A percentile compares a stretch with the other conserved stretches of the same genome.
Conservation (phyloP, 305 asterid species). For the Caryopteris hybrid region DNA sequence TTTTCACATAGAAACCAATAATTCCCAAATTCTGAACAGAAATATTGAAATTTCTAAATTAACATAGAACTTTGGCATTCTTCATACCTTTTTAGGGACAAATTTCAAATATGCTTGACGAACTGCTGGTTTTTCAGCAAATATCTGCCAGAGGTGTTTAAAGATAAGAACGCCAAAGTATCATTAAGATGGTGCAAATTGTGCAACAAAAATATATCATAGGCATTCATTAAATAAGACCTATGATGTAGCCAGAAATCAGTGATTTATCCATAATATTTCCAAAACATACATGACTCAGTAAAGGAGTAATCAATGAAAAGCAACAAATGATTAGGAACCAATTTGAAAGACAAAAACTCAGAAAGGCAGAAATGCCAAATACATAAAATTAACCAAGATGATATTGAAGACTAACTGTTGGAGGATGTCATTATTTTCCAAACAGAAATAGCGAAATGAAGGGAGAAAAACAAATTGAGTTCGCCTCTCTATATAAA, state of each 20-base stretch:
- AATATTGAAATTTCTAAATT: not conserved
- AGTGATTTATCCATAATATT: conserved; percentile 9
- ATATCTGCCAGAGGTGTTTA: conserved; percentile 51
- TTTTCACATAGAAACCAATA: not conserved
- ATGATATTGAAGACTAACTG: not conserved
- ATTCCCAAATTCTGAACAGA: not conserved
- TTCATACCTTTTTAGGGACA: conserved; percentile 69
- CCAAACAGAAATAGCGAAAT: not conserved
- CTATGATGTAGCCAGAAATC: conserved; percentile 11
- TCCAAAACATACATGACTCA: not conserved
- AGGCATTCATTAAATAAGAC: conserved; percentile 10
- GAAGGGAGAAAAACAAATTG: not conserved
- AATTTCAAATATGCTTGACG: conserved; percentile 86
- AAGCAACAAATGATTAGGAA: not conserved
- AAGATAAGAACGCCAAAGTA: not conserved
- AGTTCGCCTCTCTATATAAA: not conserved
- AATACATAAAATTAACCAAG: not conserved
- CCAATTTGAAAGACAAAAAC: not conserved
- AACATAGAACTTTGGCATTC: not conserved
- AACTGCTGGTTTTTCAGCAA: conserved; percentile 98
- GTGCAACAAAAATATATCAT: not conserved
- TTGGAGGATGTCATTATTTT: conserved; percentile 3
- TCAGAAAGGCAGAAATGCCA: not conserved
- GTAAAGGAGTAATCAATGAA: not conserved
- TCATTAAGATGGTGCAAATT: conserved; percentile 8